Evolutionary conservation across 176 grass and related monocot genomes (phyloP).

Genomic region (Tillandsia leiboldiana): DNA sequence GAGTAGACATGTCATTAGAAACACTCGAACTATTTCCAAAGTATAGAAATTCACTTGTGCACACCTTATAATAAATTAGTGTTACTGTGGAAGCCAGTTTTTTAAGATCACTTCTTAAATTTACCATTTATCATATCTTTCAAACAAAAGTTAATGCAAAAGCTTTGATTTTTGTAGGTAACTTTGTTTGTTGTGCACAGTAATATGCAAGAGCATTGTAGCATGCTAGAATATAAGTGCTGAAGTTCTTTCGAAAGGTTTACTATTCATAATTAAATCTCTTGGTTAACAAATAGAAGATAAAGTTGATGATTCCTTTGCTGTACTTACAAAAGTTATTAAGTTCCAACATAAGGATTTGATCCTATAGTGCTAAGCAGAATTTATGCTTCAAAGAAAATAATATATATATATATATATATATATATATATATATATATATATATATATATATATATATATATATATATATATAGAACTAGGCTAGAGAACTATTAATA

Average conservation of each 20-base stretch:
- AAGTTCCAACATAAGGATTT: too few relatives aligned
- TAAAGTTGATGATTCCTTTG: neutral
- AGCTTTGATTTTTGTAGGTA: neutral
- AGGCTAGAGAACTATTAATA: too few relatives aligned
- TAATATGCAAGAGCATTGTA: neutral
- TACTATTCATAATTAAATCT: neutral
- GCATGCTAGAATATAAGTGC: neutral
- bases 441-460: too few relatives aligned
- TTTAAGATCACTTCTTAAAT: neutral
- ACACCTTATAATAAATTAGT: neutral
- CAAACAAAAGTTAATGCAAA: neutral
- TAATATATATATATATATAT: too few relatives aligned
- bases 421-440: too few relatives aligned
- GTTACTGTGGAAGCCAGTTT: neutral
- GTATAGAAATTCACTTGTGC: neutral
- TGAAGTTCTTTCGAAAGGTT: neutral
- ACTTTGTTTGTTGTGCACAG: neutral
- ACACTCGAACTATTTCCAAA: neutral
- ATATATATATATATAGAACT: too few relatives aligned
- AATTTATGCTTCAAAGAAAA: too few relatives aligned
- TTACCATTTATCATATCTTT: neutral
- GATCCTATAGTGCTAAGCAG: too few relatives aligned
- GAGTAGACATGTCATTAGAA: neutral
- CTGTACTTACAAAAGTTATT: too few relatives aligned
- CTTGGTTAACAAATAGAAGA: neutral